A percentile compares a stretch with the other conserved stretches of the same genome.
phyloP scores from a whole-genome alignment of 345 rosid genomes.

The Hevea brasiliensis region DNA sequence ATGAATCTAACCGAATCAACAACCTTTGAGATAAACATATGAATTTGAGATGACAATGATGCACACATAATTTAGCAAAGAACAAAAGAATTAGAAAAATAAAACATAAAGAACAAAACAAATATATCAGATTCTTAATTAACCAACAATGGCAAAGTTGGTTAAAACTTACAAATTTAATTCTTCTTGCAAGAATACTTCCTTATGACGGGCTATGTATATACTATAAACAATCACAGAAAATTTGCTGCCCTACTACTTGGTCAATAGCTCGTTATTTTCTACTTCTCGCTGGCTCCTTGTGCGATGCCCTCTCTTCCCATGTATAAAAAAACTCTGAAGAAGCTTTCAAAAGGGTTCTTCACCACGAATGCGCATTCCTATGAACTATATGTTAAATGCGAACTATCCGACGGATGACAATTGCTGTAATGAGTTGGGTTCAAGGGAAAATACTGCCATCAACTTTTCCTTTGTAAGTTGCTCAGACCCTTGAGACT shows the following conservation, averaged over 20 bases:
- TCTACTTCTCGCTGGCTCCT: conserved; percentile 46
- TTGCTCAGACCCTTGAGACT: conserved; percentile 67
- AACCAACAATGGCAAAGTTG: conserved; percentile 38
- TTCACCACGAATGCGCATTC: conserved; percentile 35
- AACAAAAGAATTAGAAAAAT: conserved; percentile 18
- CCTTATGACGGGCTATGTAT: conserved; percentile 42
- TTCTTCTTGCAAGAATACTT: conserved; percentile 47
- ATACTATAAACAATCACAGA: conserved; percentile 51
- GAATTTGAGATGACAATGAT: not conserved
- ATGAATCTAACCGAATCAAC: too few relatives aligned
- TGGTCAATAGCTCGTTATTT: conserved; percentile 47
- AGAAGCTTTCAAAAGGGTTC: conserved; percentile 40
- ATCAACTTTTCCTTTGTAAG: conserved; percentile 80
- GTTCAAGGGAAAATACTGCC: conserved; percentile 55
- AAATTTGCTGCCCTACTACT: conserved; percentile 50
- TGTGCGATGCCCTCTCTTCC: conserved; percentile 29
- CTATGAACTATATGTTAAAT: conserved; percentile 37
- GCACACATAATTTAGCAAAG: conserved; percentile 6
- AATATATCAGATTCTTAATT: conserved; percentile 24
- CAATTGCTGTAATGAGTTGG: conserved; percentile 49
- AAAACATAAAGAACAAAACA: conserved; percentile 11
- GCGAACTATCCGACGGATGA: conserved; percentile 52
- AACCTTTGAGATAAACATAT: too few relatives aligned
- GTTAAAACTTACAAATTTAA: conserved; percentile 36
- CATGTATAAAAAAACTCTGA: conserved; percentile 44